These are phyloP conservation scores for Aspergillus haitiensis DNA, from an alignment of 495 filamentous ascomycete genomes.

Conservation along the genomic window DNA sequence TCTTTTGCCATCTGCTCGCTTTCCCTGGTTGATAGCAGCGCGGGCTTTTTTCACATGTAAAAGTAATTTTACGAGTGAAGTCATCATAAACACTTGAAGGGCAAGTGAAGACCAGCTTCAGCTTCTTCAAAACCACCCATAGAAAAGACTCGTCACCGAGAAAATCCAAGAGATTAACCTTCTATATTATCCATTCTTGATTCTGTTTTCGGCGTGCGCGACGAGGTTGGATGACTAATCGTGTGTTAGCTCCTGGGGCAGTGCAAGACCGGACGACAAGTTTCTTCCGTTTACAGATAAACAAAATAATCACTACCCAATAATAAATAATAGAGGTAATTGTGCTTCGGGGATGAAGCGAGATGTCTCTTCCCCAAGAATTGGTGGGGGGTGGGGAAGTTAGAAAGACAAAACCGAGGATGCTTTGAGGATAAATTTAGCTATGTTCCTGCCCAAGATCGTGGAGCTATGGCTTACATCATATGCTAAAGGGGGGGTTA, in stretches of 20 bases:
- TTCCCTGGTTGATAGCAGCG: slow-evolving; percentile 35
- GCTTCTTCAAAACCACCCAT: slow-evolving; percentile 18
- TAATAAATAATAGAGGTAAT: no score
- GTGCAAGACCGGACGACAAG: slow-evolving; percentile 1
- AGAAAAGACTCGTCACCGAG: slow-evolving; percentile 13
- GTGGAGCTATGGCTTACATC: slow-evolving; percentile 19
- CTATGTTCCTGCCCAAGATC: slow-evolving; percentile 1
- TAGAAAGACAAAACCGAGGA: not conserved
- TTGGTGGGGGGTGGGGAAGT: no score
- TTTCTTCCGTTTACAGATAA: not conserved
- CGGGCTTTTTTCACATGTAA: slow-evolving; percentile 38
- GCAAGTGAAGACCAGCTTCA: slow-evolving; percentile 35
- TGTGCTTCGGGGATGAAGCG: no score
- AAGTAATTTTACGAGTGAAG: slow-evolving; percentile 36
- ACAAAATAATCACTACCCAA: no score
- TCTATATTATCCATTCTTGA: slow-evolving; percentile 15
- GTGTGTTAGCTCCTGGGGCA: slow-evolving; percentile 4
- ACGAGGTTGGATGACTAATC: slow-evolving; percentile 11
- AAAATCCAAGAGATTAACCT: slow-evolving; percentile 1
- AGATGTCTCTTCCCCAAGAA: no score
- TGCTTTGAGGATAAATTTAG: not conserved
- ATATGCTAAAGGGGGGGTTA: slow-evolving; percentile 15
- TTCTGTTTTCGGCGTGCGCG: slow-evolving; percentile 13
- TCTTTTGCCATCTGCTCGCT: slow-evolving; percentile 33
- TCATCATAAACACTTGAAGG: slow-evolving; percentile 37